These are phyloP conservation scores for Diddensiella transvaalensis DNA, from an alignment of 805 yeast species.

Conservation along the genomic window DNA sequence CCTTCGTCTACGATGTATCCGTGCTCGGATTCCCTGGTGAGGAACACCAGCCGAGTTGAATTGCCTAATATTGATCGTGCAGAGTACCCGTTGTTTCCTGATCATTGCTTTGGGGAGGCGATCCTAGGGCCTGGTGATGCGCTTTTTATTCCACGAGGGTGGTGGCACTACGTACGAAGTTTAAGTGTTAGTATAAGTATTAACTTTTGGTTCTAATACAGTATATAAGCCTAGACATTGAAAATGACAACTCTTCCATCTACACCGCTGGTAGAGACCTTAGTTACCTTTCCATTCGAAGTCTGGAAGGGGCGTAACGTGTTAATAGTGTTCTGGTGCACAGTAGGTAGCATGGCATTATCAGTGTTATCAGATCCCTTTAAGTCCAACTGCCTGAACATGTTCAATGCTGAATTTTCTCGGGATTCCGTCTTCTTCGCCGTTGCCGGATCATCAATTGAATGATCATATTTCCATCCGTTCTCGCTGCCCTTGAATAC, in stretches of 20 bases:
- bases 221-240: slow-evolving; percentile 36
- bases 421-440: slow-evolving; percentile 47
- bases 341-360: slow-evolving; percentile 55
- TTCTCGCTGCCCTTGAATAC: slow-evolving; percentile 67
- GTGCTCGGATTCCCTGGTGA: slow-evolving; percentile 10
- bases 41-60: slow-evolving; percentile 27
- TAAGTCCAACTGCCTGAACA: slow-evolving; percentile 93
- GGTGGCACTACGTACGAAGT: slow-evolving; percentile 30
- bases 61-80: slow-evolving; percentile 18
- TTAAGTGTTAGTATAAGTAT: slow-evolving; percentile 22
- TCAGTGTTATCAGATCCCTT: slow-evolving; percentile 66
- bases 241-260: slow-evolving; percentile 91
- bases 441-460: slow-evolving; percentile 55
- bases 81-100: slow-evolving; percentile 23
- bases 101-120: slow-evolving; percentile 24
- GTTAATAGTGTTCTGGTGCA: slow-evolving; percentile 87
- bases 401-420: slow-evolving; percentile 57
- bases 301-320: slow-evolving; percentile 51
- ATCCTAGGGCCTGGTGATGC: slow-evolving; percentile 28
- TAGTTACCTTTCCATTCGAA: slow-evolving; percentile 48
- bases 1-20: slow-evolving; percentile 12
- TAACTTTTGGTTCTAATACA: slow-evolving; percentile 26
- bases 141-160: slow-evolving; percentile 26
- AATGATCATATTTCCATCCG: slow-evolving; percentile 57
- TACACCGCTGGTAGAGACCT: slow-evolving; percentile 72